Percentiles rank a stretch among this genome's conserved stretches.
Evolutionary conservation across 2,329 filamentous ascomycete genomes (phyloP).

Genomic region (Dactylellina sp.): DNA sequence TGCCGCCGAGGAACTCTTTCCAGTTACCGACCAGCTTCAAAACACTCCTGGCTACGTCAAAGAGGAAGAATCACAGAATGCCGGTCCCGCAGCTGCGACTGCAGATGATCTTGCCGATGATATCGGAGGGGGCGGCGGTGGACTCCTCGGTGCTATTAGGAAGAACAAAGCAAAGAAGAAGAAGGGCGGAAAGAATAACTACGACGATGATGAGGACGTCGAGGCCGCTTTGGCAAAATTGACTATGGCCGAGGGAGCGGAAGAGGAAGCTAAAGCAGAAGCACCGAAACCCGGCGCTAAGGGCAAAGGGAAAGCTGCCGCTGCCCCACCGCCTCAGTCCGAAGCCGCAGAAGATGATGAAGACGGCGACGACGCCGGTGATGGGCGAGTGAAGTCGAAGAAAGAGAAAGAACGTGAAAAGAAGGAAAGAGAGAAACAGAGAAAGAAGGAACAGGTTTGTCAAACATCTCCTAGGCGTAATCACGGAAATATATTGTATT

Average conservation of each 20-base stretch:
- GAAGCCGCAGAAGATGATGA: slow-evolving; percentile 64
- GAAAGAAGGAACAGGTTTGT: slow-evolving; percentile 94
- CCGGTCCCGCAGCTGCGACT: slow-evolving; percentile 72
- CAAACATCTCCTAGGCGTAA: neutral
- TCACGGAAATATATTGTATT: slow-evolving; percentile 9
- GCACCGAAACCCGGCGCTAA: slow-evolving; percentile 69
- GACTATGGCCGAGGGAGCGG: slow-evolving; percentile 35
- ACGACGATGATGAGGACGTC: slow-evolving; percentile 57
- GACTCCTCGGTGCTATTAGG: slow-evolving; percentile 81
- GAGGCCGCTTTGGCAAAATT: slow-evolving; percentile 54
- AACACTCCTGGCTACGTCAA: slow-evolving; percentile 50
- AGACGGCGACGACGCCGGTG: slow-evolving; percentile 69
- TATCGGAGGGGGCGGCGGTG: slow-evolving; percentile 70
- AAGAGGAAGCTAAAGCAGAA: slow-evolving; percentile 66
- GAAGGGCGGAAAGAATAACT: slow-evolving; percentile 73
- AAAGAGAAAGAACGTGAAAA: slow-evolving; percentile 98
- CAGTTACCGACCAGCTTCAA: slow-evolving; percentile 52
- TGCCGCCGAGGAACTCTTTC: slow-evolving; percentile 52
- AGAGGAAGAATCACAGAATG: slow-evolving; percentile 85
- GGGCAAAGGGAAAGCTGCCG: slow-evolving; percentile 66
- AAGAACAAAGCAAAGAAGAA: slow-evolving; percentile 88
- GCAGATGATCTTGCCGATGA: slow-evolving; percentile 70
- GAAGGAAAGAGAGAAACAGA: slow-evolving; percentile 97
- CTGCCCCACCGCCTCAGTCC: slow-evolving; percentile 61
- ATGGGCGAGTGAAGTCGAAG: slow-evolving; percentile 86